Conservation (phyloP, 352 stramenopile genomes). For the Globisporangium heterothallicum region DNA sequence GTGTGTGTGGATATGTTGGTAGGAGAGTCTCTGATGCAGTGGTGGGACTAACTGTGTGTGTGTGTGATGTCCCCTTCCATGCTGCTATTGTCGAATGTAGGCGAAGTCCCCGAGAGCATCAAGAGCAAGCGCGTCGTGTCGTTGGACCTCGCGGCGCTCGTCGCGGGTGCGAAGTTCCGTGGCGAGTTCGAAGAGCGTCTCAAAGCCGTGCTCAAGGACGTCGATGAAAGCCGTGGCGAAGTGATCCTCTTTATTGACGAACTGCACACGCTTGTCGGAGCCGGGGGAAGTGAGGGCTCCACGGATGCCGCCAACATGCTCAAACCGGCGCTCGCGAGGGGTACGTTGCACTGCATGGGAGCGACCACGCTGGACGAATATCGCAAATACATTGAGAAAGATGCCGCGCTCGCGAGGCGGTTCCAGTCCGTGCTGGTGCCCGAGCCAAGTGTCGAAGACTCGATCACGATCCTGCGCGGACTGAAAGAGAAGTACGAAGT, state of each 20-base stretch:
- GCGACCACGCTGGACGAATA: conserved; percentile 95
- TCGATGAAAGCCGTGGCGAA: conserved; percentile 92
- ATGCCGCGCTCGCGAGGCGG: conserved; percentile 93
- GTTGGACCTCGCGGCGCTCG: conserved; percentile 93
- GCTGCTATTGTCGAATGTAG: background rate
- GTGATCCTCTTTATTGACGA: conserved; percentile 97
- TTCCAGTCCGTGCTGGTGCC: conserved; percentile 97
- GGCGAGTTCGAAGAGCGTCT: conserved; percentile 97
- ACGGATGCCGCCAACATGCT: conserved; percentile 93
- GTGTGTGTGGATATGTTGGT: too few species aligned
- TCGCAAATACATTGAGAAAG: conserved; percentile 95
- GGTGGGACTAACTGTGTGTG: background rate
- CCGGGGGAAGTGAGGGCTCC: conserved; percentile 82
- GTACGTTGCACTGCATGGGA: conserved; percentile 89
- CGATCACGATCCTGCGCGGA: conserved; percentile 93
- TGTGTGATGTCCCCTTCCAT: background rate
- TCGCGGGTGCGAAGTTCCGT: conserved; percentile 94
- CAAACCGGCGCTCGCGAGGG: conserved; percentile 92
- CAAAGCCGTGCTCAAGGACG: conserved; percentile 94
- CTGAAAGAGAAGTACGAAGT: conserved; percentile 97
- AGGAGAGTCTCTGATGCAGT: too few species aligned
- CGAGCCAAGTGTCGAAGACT: conserved; percentile 94
- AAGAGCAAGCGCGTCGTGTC: conserved; percentile 92
- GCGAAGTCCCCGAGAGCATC: conserved; percentile 94
- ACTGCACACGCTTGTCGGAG: conserved; percentile 91